Base-by-base conservation (phyloP, 768 basidiomycete species). In the Tulasnella sp. region DNA sequence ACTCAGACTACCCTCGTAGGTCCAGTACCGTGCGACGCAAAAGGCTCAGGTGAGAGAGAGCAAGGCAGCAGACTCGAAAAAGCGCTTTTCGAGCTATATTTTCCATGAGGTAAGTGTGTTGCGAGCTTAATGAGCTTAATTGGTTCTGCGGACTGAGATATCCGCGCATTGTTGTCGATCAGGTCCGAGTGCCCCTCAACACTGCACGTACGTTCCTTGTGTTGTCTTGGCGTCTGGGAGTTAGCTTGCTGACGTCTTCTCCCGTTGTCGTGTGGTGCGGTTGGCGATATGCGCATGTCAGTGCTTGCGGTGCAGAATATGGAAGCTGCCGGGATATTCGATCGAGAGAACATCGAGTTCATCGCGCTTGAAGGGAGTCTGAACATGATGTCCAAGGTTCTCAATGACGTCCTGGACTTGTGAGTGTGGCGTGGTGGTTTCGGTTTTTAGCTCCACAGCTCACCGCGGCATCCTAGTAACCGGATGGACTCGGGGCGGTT, bases 31-130 rank as follows among this genome's bases (percentile, higher is more conserved):
- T 66, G 74, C 73, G 6, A 71, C 71, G 6, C 74, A 75, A 59
- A 66, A 80, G 49, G 85, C 86, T 3, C 85, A 87, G 66, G 74
- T 86, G 37, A 83, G 83, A 62, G 86, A 86, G 67, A 74, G 79
- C 48, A 80, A 78, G 57, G 79, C 80, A 4, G 64, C 62, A 50
- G 63, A 65, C 19, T 66, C 66, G 41, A 71, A 70, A 53, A 39
- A 68, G 52, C 46, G 32, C 2, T 75, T 77, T 62, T 71, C 74
- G 9, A 71, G 69, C 14, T 77, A 77, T 63, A 74, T 77, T 65
- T 76, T 77, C 63, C 75, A 76, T 61, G 73, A 74, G 59, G 62
- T 62, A 23, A 29, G 45, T 35, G 11, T n/a, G 14, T 27, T 25
- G n/a, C n/a, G n/a, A n/a, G n/a, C n/a, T n/a, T n/a, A n/a, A n/a